These are phyloP conservation scores for Ganoderma resinaceum DNA, from an alignment of 1,284 basidiomycete species.

Conservation along the genomic window DNA sequence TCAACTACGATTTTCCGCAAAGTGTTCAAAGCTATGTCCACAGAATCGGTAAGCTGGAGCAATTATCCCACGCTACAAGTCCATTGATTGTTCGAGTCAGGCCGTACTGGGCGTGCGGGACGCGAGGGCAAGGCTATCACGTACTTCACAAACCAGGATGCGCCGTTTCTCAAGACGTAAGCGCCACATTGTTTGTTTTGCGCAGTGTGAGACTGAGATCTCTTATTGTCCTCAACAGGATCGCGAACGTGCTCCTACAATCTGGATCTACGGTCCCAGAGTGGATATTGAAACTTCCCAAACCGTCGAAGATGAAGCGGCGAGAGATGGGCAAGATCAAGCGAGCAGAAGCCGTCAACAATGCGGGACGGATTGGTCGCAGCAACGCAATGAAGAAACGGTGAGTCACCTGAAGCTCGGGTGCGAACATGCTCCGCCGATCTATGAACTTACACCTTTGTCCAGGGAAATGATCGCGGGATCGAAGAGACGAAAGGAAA, in stretches of 20 bases:
- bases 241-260: constrained; percentile 94
- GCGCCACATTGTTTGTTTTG: constrained; percentile 39
- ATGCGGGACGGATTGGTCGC: constrained; percentile 75
- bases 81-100: constrained; percentile 35
- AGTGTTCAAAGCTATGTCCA: constrained; percentile 96
- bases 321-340: constrained; percentile 86
- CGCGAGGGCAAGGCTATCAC: constrained; percentile 92
- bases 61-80: neutral
- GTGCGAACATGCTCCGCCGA: constrained; percentile 1
- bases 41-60: constrained; percentile 74
- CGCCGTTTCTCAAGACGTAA: constrained; percentile 89
- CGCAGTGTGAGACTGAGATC: constrained; percentile 6
- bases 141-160: constrained; percentile 95
- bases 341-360: constrained; percentile 78
- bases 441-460: constrained; percentile 22
- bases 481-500: constrained; percentile 66
- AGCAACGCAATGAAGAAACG: constrained; percentile 78
- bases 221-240: constrained; percentile 52
- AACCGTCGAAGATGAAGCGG: constrained; percentile 89
- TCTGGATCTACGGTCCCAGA: constrained; percentile 90
- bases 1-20: constrained; percentile 97
- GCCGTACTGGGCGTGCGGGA: constrained; percentile 94
- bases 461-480: constrained; percentile 77
- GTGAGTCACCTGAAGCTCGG: constrained; percentile 44
- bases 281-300: constrained; percentile 89